A percentile compares a stretch with the other conserved stretches of the same genome.
These are phyloP conservation scores for Funneliformis geosporum DNA, from an alignment of 192 early-diverging fungal genomes.

Conservation along the genomic window DNA sequence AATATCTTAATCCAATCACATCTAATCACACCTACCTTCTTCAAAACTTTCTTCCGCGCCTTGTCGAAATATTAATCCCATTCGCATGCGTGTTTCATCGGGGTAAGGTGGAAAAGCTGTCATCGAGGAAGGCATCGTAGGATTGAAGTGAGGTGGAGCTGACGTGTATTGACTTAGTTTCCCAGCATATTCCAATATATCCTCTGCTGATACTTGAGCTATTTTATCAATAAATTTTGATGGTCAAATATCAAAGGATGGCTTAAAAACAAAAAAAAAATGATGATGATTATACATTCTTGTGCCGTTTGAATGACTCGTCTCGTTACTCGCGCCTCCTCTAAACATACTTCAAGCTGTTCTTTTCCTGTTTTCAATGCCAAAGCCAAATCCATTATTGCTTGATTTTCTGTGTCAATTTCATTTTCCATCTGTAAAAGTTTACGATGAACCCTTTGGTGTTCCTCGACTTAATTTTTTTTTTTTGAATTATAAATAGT, in stretches of 20 bases:
- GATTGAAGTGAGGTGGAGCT: constrained; percentile 45
- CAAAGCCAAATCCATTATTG: constrained; percentile 37
- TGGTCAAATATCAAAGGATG: background rate
- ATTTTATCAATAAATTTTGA: background rate
- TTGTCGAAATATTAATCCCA: constrained; percentile 45
- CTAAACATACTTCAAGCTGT: constrained; percentile 35
- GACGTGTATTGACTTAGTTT: constrained; percentile 49
- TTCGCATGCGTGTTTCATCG: constrained; percentile 46
- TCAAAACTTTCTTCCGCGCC: constrained; percentile 24
- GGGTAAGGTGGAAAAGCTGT: constrained; percentile 46
- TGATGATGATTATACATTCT: constrained; percentile 26
- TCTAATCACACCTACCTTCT: constrained; percentile 34
- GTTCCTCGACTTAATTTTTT: constrained; percentile 43
- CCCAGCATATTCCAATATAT: constrained; percentile 47
- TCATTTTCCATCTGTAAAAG: constrained; percentile 44
- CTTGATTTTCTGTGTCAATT: constrained; percentile 41
- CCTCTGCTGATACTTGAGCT: constrained; percentile 38
- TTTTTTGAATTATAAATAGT: too few species aligned
- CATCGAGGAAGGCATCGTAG: constrained; percentile 28
- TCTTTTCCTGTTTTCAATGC: constrained; percentile 34
- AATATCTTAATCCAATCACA: background rate
- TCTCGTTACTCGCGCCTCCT: constrained; percentile 28
- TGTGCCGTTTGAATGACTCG: constrained; percentile 37
- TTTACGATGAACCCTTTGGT: constrained; percentile 42
- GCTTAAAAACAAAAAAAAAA: background rate